A percentile compares a stretch with the other conserved stretches of the same genome.
These are phyloP conservation scores for Isoetes taiwanensis DNA, from an alignment of 75 land plant genomes.

Conservation along the genomic window DNA sequence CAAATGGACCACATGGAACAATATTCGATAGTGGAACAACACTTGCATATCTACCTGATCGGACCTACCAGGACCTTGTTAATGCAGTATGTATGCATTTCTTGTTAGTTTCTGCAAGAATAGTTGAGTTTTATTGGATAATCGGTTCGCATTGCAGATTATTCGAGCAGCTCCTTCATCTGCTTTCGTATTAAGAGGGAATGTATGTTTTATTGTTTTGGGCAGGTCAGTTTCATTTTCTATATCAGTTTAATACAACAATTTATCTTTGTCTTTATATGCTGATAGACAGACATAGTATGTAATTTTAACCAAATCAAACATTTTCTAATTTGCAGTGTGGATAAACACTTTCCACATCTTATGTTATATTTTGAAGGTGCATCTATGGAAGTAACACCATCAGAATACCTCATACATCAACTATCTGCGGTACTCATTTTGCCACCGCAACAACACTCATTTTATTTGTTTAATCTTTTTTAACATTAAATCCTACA, in stretches of 20 bases:
- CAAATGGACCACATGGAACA: constrained; percentile 16
- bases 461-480: too few species aligned
- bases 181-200: background rate
- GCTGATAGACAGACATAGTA: background rate
- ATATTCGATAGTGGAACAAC: constrained; percentile 3
- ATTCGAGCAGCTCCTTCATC: background rate
- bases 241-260: background rate
- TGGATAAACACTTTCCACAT: background rate
- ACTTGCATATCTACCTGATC: background rate
- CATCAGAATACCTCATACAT: background rate
- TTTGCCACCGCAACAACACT: too few species aligned
- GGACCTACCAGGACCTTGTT: constrained; percentile 22
- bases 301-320: background rate
- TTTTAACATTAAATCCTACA: too few species aligned
- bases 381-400: background rate
- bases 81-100: constrained; percentile 23
- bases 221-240: background rate
- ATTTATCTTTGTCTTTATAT: background rate
- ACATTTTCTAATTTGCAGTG: background rate
- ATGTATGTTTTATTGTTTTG: background rate
- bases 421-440: background rate
- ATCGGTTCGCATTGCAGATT: background rate
- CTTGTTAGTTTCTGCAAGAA: too few species aligned
- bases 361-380: constrained; percentile 1
- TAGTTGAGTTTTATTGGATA: too few species aligned